Evolutionary conservation across 192 early-diverging fungal species (phyloP), one percentile per base, ranked within the genome.

Genomic region (Coemansia sp.): DNA sequence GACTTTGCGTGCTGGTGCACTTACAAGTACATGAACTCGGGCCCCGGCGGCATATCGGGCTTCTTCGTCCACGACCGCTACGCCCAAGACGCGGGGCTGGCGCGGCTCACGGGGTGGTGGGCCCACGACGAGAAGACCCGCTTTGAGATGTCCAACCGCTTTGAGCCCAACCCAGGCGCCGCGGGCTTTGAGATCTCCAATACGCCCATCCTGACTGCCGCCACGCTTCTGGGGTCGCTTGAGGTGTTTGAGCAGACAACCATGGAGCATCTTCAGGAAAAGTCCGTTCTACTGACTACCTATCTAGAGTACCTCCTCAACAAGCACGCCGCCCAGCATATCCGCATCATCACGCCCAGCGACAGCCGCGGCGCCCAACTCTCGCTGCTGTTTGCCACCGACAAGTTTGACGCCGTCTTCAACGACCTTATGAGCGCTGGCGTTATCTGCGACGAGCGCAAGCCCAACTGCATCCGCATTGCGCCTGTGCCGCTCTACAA

Each of bases 1-100:
- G 97, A 99, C 75, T 98, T 98, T 91, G 97, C 97, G 12, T 92
- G 91, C 74, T 98, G 97, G 97, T 98, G 96, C 87, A 92, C 96
- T 5, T 99, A 99, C 90, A 99, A 99, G 79, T 99, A 99, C 78
- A 82, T 99, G 52, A 99, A 99, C 75, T 89, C 95, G n/a, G 96
- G 97, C 3, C 94, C 97, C 0, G 97, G 97, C 44, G 93, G 93
- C 43, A 97, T 99, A 67, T 94, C 89, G 16, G 94, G 94, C 3
- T 88, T 93, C 9, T 99, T 96, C 80, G 89, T 99, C 8, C 95
- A 99, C 65, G 88, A 93, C 74, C 90, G 89, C 68, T 88, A 96
- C 70, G 88, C 87, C n/a, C 75, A 82, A 40, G 78, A 86, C 62
- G 73, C 82, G 43, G 76, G 80, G 20, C 82, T 90, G 51, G 86